Evolutionary conservation across 1,284 basidiomycete species (phyloP), one percentile per base, ranked within the genome.

Genomic region (Inonotus hispidus): DNA sequence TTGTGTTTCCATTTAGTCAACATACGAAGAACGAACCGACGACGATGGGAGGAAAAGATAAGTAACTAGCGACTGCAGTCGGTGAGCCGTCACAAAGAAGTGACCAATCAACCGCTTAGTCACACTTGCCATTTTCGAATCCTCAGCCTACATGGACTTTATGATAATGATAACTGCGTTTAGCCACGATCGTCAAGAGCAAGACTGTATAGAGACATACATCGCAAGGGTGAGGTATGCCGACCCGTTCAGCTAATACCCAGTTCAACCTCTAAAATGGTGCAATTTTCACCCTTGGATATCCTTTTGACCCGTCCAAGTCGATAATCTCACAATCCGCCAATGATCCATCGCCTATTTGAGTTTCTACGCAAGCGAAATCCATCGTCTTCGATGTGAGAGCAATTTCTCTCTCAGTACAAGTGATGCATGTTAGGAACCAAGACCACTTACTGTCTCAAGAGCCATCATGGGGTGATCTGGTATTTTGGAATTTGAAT

Each of bases 381-480:
- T 94, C 91, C 73, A 93, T 81, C 2, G 79, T 71, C 88, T 92
- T n/a, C n/a, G n/a, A n/a, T n/a, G 68, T 38, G 64, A 25, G 11
- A 55, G 29, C 32, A 53, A 43, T 7, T 11, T 7, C 1, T 39
- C 13, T 16, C n/a, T 6, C 14, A 43, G 16, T 14, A 23, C 29
- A 19, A 63, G 53, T 32, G 62, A 46, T 43, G 46, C 49, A 55
- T 59, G 37, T 52, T 2, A 4, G 32, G 58, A 46, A 38, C 19
- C 46, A 19, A 65, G 54, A 11, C 53, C 0, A 71, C 79, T 66
- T 66, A 89, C 88, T 74, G 82, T 83, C 67, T 85, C 83, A 60
- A 94, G 74, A 7, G 89, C 87, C 43, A 90, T 85, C 84, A 93
- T 87, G 1, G 91, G 90, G 77, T 93, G 89, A 74, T 94, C 91